Percentiles rank a stretch among this genome's conserved stretches.
Evolutionary conservation across 2,329 filamentous ascomycete genomes (phyloP).

Genomic region (Aspergillus ruber): DNA sequence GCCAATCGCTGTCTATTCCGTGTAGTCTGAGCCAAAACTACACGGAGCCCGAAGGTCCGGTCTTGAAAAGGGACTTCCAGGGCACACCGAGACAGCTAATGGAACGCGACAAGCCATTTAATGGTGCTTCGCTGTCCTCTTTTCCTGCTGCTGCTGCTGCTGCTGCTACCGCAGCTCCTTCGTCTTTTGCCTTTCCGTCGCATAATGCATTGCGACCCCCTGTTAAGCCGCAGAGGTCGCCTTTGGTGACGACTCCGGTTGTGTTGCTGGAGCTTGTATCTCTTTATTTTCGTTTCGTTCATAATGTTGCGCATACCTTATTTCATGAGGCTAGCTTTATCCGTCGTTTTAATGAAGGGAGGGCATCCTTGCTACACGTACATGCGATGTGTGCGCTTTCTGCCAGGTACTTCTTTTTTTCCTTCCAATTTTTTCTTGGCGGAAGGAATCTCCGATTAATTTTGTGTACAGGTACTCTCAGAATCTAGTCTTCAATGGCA

Average conservation of each 20-base stretch:
- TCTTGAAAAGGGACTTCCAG: background rate
- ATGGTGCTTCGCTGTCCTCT: background rate
- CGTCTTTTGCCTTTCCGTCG: background rate
- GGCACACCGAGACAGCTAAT: background rate
- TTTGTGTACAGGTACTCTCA: constrained; percentile 11
- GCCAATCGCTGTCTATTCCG: constrained; percentile 7
- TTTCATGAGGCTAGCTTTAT: constrained; percentile 16
- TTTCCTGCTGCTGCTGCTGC: too few species aligned
- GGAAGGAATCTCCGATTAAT: background rate
- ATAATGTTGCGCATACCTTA: constrained; percentile 17
- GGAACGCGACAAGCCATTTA: background rate
- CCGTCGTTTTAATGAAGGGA: constrained; percentile 10
- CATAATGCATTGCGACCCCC: background rate
- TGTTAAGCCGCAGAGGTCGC: background rate
- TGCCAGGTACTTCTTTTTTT: constrained; percentile 10
- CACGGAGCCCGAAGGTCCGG: background rate
- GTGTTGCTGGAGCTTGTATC: constrained; percentile 11
- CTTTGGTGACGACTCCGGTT: constrained; percentile 3
- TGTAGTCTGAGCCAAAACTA: constrained; percentile 7
- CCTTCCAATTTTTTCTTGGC: background rate
- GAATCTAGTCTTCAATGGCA: constrained; percentile 6
- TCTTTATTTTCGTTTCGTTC: constrained; percentile 17
- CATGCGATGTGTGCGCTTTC: constrained; percentile 17
- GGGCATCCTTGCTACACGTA: constrained; percentile 10
- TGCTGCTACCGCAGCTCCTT: background rate